Conservation (phyloP, 208 protist genomes). For the Leishmania guyanensis region DNA sequence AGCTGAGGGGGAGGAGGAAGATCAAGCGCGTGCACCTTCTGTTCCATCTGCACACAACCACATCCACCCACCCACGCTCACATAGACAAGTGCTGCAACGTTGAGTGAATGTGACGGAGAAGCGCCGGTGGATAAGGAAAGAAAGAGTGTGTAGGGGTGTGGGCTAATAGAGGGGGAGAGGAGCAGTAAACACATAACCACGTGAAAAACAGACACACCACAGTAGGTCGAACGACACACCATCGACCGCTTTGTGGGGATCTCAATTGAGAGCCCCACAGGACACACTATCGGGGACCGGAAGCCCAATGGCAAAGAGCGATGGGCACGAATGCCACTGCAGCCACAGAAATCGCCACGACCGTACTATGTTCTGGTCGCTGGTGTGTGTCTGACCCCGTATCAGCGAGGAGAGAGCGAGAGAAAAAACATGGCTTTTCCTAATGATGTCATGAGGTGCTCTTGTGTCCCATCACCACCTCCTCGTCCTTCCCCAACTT, state of each 20-base stretch:
- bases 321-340: not conserved
- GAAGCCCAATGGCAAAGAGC: not conserved
- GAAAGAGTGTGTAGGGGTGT: not conserved
- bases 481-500: not conserved
- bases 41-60: not conserved
- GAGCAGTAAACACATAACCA: not conserved
- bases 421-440: not conserved
- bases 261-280: not conserved
- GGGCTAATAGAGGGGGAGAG: not conserved
- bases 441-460: not conserved
- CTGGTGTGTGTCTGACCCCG: not conserved
- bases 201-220: not conserved
- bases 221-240: not conserved
- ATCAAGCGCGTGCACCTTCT: not conserved
- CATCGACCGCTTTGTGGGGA: not conserved
- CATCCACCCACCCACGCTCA: no score
- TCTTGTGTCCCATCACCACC: not conserved
- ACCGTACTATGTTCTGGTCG: not conserved
- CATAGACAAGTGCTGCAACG: not conserved
- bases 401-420: not conserved
- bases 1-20: not conserved
- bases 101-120: not conserved
- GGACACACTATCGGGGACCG: not conserved
- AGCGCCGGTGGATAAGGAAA: not conserved
- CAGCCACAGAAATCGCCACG: not conserved